Base-by-base conservation (phyloP, 1,284 basidiomycete species). In the Neotropicomus parvogracilis region DNA sequence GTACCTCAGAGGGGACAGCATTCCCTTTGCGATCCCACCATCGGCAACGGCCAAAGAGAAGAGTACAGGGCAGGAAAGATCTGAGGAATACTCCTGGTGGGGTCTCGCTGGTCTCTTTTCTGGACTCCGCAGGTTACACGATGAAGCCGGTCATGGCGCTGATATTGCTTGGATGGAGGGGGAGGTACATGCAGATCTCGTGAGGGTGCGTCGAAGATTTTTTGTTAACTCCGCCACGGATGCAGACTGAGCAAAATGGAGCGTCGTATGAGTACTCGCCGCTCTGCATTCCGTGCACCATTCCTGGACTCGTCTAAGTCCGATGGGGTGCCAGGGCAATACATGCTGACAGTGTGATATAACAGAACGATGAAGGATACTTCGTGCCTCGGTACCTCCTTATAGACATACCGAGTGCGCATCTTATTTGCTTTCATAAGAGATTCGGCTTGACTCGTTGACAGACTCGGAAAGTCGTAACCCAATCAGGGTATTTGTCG, bases 361-460 rank as follows among this genome's bases (percentile, higher is more conserved):
- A 46, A 29, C 59, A 90, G 86, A 85, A 89, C 55, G 78, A 79
- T 40, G 75, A 83, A 47, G 88, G 87, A 6, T 82, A 85, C 60
- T 91, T 88, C 62, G 77, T 83, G 46, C 86, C 86, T 65, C 76
- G 84, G 47, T 89, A 89, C 62, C 72, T 91, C 39, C 71, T 90
- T 37, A 75, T 91, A 39, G 87, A 91, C 63, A 75, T 91, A 54
- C 88, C 88, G 27, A 83, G 87, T 90, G 67, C 52, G 85, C 73
- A 31, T 50, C 32, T 26, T 29, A 17, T 46, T 40, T 40, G 7
- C 21, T 19, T 35, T n/a, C 31, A 34, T 28, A 19, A 40, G 24
- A 28, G 40, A 35, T 36, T 48, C 16, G 33, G 26, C 20, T 10
- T 35, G 34, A 46, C 40, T 38, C 44, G 16, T 50, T 45, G 19